These are phyloP conservation scores for Larix kaempferi DNA, from an alignment of 75 land plant species.

Conservation along the genomic window DNA sequence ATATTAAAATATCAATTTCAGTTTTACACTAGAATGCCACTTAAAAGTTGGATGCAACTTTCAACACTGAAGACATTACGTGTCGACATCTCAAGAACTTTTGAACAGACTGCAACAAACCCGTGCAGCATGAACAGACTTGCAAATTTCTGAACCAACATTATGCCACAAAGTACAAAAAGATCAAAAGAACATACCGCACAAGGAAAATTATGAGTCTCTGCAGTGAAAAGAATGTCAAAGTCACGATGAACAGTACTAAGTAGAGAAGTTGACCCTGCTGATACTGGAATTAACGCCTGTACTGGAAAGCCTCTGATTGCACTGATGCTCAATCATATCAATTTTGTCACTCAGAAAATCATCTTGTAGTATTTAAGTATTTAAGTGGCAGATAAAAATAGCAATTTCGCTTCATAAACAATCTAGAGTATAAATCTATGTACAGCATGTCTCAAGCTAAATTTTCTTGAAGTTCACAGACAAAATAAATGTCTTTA, in stretches of 20 bases:
- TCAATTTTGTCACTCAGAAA: not conserved
- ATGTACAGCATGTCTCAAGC: not conserved
- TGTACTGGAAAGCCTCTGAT: slow-evolving; percentile 67
- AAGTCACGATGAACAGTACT: slow-evolving; percentile 32
- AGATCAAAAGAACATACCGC: slow-evolving; percentile 46
- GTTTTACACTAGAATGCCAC: too few relatives aligned
- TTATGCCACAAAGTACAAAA: not conserved
- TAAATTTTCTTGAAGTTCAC: not conserved
- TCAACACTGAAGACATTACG: not conserved
- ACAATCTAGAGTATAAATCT: not conserved
- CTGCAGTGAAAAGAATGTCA: slow-evolving; percentile 93
- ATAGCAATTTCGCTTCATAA: not conserved
- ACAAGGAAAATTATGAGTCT: slow-evolving; percentile 98
- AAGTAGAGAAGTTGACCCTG: slow-evolving; percentile 69
- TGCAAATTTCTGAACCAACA: not conserved
- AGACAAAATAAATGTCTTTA: not conserved
- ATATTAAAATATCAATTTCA: too few relatives aligned
- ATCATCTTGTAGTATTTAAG: not conserved
- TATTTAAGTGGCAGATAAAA: not conserved
- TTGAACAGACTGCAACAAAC: not conserved
- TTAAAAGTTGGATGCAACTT: not conserved
- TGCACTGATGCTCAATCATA: slow-evolving; percentile 47
- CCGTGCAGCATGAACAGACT: not conserved
- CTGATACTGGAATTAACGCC: slow-evolving; percentile 52
- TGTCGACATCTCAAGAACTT: too few relatives aligned